Evolutionary conservation across 768 basidiomycete genomes (phyloP), one percentile per base, ranked within the genome.

Genomic region (Lentinula lateritia): DNA sequence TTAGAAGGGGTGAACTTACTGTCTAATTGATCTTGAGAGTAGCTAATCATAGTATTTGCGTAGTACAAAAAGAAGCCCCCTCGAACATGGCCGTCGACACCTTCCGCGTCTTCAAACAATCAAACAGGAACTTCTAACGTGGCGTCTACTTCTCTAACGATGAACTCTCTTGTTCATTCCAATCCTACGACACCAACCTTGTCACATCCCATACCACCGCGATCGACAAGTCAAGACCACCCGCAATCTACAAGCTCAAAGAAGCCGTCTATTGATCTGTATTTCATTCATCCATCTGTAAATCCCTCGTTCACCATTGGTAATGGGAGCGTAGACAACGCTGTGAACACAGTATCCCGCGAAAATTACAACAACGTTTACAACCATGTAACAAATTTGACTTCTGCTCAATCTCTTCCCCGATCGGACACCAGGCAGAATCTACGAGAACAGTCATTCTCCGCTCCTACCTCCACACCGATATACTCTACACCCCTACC

Each of bases 141-240:
- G 36, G 23, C 56, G 8, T 35, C 48, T 10, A 39, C 74, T 1
- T 73, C 77, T 8, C 79, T 88, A 78, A 78, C 82, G 5, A 85
- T 89, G 39, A 86, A 87, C 53, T 82, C 85, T 1, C 78, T 88
- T 18, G 85, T 88, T 6, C 87, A 87, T 70, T 86, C 87, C n/a
- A 87, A 84, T 59, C 85, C 87, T 1, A 80, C 83, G 0, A 87
- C 85, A 65, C 86, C 87, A 0, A 72, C 74, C 0, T 70, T 77
- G 56, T 70, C 71, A n/a, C 68, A 67, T 41, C 50, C 54, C n/a
- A 15, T 65, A 64, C 67, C 38, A 55, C 52, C 45, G 42, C 64
- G 39, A 50, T 15, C 52, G 34, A 18, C 36, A 18, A 15, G n/a
- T 16, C 71, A 69, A 15, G 13, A 65, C 63, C 66, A 35, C 53